Percentiles rank a stretch among this genome's conserved stretches.
Evolutionary conservation across 345 rosid species (phyloP).

Genomic region (Hevea brasiliensis): DNA sequence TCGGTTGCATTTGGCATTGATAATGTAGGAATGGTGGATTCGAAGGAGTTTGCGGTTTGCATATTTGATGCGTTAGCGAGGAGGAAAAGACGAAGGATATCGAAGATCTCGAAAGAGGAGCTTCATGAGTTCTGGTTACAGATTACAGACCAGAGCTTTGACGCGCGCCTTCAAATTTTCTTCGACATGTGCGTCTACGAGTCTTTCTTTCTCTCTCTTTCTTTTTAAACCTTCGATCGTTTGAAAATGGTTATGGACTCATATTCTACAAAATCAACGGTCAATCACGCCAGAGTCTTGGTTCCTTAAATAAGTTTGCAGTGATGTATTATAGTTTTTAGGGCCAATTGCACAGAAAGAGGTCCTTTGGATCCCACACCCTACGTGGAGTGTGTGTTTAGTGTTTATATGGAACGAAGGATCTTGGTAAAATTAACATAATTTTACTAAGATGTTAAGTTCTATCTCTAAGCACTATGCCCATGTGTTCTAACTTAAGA

Average conservation of each 20-base stretch:
- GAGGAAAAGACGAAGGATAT: conserved; percentile 53
- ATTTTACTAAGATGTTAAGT: too few relatives aligned
- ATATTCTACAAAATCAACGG: conserved; percentile 9
- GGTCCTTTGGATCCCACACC: too few relatives aligned
- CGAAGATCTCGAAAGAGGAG: conserved; percentile 66
- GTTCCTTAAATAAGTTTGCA: too few relatives aligned
- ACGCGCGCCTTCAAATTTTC: conserved; percentile 95
- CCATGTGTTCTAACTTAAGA: too few relatives aligned
- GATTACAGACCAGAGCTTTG: conserved; percentile 88
- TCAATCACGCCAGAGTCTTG: too few relatives aligned
- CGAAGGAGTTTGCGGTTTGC: conserved; percentile 85
- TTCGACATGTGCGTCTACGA: conserved; percentile 66
- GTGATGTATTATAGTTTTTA: too few relatives aligned
- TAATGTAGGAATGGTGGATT: conserved; percentile 73
- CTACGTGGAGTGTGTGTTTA: too few relatives aligned
- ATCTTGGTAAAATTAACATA: too few relatives aligned
- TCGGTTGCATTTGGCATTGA: background rate
- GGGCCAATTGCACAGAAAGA: too few relatives aligned
- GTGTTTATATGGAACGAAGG: too few relatives aligned
- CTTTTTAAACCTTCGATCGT: background rate
- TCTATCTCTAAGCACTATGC: too few relatives aligned
- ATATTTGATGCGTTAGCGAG: conserved; percentile 78
- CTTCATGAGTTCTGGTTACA: conserved; percentile 89
- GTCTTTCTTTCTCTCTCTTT: background rate
- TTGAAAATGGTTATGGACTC: background rate